These are phyloP conservation scores for Cryptosporidium ryanae DNA, from an alignment of 169 alveolate genomes.

Conservation along the genomic window DNA sequence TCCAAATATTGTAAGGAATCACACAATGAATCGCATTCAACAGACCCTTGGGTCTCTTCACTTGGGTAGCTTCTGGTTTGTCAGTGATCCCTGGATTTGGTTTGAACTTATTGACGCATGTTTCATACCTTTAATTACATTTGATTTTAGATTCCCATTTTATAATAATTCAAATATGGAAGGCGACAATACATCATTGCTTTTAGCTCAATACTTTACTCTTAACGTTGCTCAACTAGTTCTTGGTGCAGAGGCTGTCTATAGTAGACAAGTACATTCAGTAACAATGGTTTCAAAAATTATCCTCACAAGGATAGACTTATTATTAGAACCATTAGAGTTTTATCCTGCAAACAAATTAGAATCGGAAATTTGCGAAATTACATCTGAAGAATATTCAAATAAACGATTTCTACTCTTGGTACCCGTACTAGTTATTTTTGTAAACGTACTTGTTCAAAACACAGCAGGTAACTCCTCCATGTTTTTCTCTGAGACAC, in stretches of 20 bases:
- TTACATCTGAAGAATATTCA: conserved; percentile 8
- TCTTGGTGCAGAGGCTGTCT: conserved; percentile 59
- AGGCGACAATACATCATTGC: neutral
- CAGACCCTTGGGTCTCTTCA: conserved; percentile 65
- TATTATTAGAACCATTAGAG: conserved; percentile 33
- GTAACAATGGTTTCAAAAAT: conserved; percentile 56
- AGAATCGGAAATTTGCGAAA: neutral
- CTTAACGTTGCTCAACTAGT: conserved; percentile 31
- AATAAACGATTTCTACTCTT: conserved; percentile 10
- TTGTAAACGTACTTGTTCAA: conserved; percentile 17
- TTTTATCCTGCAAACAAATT: neutral
- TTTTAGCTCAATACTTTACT: conserved; percentile 44
- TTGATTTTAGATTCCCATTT: conserved; percentile 51
- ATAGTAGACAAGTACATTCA: conserved; percentile 58
- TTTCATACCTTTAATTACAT: conserved; percentile 60
- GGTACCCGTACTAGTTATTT: conserved; percentile 39
- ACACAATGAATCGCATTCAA: conserved; percentile 64
- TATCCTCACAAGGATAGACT: conserved; percentile 60
- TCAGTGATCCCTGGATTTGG: conserved; percentile 61
- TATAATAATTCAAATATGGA: neutral
- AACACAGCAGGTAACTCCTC: conserved; percentile 39
- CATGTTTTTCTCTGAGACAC: conserved; percentile 49
- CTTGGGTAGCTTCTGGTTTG: conserved; percentile 47
- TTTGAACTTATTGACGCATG: conserved; percentile 28
- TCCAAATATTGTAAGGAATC: conserved; percentile 62